These are phyloP conservation scores for Didymella glomerata DNA, from an alignment of 2,329 filamentous ascomycete genomes.

Conservation along the genomic window DNA sequence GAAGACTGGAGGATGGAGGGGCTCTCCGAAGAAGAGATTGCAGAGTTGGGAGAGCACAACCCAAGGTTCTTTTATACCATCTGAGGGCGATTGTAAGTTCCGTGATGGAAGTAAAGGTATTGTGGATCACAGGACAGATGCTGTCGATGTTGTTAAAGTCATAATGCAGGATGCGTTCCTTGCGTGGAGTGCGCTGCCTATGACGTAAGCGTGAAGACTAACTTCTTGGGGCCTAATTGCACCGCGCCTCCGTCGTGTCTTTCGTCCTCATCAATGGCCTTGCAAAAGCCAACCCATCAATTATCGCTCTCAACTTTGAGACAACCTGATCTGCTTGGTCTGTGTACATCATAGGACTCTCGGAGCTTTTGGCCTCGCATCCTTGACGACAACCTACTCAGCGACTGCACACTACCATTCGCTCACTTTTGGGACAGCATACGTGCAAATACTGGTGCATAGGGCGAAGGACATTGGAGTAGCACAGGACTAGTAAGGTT, in stretches of 20 bases:
- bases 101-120: not conserved
- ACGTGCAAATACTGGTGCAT: not conserved
- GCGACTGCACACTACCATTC: not conserved
- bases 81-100: not conserved
- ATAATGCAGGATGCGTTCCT: not conserved
- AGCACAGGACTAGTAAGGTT: not conserved
- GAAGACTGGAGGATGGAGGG: conserved; percentile 39
- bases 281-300: not conserved
- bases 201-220: conserved; percentile 21
- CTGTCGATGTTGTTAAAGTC: not conserved
- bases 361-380: not conserved
- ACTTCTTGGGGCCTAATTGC: conserved; percentile 1
- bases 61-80: conserved; percentile 38
- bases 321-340: not conserved
- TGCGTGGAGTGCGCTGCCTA: not conserved
- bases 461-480: not conserved
- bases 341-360: not conserved
- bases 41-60: conserved; percentile 39
- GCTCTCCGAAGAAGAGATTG: conserved; percentile 35
- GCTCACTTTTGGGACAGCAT: not conserved
- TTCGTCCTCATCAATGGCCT: not conserved
- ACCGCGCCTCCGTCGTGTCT: conserved; percentile 3
- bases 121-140: not conserved
- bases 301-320: not conserved
- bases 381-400: not conserved